Base-by-base conservation (phyloP, 331 rosid genomes). In the Telfairia occidentalis region DNA sequence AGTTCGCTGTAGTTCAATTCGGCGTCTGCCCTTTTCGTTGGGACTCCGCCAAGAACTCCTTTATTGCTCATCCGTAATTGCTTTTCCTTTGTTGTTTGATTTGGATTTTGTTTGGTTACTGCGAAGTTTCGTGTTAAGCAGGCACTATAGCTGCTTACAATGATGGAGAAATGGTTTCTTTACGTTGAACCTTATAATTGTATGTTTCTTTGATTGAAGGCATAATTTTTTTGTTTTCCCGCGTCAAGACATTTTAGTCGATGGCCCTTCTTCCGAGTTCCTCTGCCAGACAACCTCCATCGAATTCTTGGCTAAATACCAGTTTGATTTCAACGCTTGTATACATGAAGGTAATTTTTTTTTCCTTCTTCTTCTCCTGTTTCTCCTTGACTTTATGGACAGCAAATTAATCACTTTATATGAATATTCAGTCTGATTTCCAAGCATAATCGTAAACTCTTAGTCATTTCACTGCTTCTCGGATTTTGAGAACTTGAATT, bases 11-110 rank as follows among this genome's bases (percentile, higher is more conserved):
- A 64, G 77, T 94, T 70, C 98, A 94, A 73, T 85, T 91, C 78
- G 97, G 98, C 15, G 96, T 91, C 30, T 91, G 97, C 32, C 98
- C 98, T 58, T 94, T 91, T 61, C 92, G 96, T 7, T 94, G 97
- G 97, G 96, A 94, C 76, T 76, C 89, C 0, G 69, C 85, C 49
- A 86, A 63, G 45, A 82, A 71, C 23, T 80, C 80, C 76, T 90
- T 95, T 79, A 26, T 91, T 2, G 90, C 97, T 78, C 80, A 90
- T 76, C 99, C 99, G 99, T 95, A 84, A 69, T 77, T 50, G 23
- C 26, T n/a, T 54, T n/a, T 54, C 78, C 34, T 40, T 67, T 1
- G n/a, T 61, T 16, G 11, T 48, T 28, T 46, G 5, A 28, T 28
- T 42, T 59, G 29, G 34, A 1, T 5, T 42, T 70, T 48, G 40